Conservation (phyloP, 495 filamentous ascomycete genomes). For the Xylaria intraflava region DNA sequence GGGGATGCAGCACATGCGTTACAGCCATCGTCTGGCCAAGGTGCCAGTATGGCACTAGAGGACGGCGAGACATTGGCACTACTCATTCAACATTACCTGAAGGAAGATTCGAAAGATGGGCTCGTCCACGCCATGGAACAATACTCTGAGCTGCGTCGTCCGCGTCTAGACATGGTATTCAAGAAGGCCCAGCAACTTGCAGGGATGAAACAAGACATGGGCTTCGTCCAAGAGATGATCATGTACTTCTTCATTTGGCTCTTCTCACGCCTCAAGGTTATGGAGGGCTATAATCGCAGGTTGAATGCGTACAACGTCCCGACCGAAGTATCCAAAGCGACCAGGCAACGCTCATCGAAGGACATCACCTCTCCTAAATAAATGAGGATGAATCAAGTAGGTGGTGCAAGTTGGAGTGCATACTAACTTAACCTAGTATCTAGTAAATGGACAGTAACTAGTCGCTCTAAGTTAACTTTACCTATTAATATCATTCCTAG, state of each 20-base stretch:
- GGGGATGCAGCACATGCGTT: slow-evolving; percentile 44
- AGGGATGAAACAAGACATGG: slow-evolving; percentile 9
- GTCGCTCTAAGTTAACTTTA: too few species aligned
- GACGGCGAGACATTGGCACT: slow-evolving; percentile 26
- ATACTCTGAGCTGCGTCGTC: slow-evolving; percentile 6
- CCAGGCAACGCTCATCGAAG: neutral
- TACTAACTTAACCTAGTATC: too few species aligned
- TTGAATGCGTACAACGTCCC: slow-evolving; percentile 8
- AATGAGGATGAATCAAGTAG: neutral
- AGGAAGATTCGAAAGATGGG: neutral
- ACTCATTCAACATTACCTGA: slow-evolving; percentile 14
- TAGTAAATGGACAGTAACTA: too few species aligned
- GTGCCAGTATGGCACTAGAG: slow-evolving; percentile 28
- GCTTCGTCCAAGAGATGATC: slow-evolving; percentile 1
- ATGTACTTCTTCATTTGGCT: slow-evolving; percentile 12
- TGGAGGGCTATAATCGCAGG: neutral
- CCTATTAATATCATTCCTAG: too few species aligned
- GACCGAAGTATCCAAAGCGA: neutral
- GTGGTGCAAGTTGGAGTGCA: too few species aligned
- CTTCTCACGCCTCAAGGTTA: slow-evolving; percentile 1
- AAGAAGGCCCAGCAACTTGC: slow-evolving; percentile 9
- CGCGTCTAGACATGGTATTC: slow-evolving; percentile 7
- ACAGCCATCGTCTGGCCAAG: slow-evolving; percentile 33
- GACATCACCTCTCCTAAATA: neutral
- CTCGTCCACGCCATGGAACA: neutral